A percentile compares a stretch with the other conserved stretches of the same genome.
phyloP scores from a whole-genome alignment of 1,139 yeast genomes.

The Candida labiduridarum region DNA sequence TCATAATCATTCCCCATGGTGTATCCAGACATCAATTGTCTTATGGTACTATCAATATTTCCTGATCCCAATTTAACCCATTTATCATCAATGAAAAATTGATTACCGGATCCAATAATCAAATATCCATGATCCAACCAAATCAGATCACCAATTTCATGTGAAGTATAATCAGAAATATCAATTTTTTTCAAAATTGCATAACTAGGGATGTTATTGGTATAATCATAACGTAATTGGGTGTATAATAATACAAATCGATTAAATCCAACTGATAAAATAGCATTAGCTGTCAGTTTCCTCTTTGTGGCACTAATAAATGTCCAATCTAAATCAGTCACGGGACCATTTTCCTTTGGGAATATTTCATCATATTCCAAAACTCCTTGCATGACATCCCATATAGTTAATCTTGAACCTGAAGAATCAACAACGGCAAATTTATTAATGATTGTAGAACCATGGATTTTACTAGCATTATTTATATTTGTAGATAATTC shows the following conservation, averaged over 20 bases:
- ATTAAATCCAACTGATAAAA: conserved; percentile 77
- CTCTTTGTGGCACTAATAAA: conserved; percentile 47
- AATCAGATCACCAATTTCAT: conserved; percentile 82
- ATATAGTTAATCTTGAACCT: conserved; percentile 58
- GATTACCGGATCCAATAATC: conserved; percentile 89
- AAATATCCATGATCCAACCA: conserved; percentile 82
- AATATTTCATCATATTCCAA: conserved; percentile 62
- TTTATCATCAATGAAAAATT: conserved; percentile 79
- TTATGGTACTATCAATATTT: conserved; percentile 37
- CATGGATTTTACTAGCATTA: conserved; percentile 59
- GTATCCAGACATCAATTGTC: conserved; percentile 54
- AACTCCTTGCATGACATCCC: conserved; percentile 74
- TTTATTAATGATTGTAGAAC: conserved; percentile 69
- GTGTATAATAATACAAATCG: conserved; percentile 68
- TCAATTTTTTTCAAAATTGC: conserved; percentile 75
- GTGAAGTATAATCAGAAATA: conserved; percentile 70
- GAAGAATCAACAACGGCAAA: conserved; percentile 67
- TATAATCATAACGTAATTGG: conserved; percentile 85
- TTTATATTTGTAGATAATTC: conserved; percentile 57
- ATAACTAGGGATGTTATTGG: conserved; percentile 77
- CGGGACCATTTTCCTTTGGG: conserved; percentile 38
- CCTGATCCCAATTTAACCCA: conserved; percentile 40
- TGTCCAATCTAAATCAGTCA: conserved; percentile 82
- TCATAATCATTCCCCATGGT: conserved; percentile 23
- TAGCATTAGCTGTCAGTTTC: conserved; percentile 56